A percentile compares a stretch with the other conserved stretches of the same genome.
These are phyloP conservation scores for Conoideocrella luteorostrata DNA, from an alignment of 2,329 filamentous ascomycete genomes.

Conservation along the genomic window DNA sequence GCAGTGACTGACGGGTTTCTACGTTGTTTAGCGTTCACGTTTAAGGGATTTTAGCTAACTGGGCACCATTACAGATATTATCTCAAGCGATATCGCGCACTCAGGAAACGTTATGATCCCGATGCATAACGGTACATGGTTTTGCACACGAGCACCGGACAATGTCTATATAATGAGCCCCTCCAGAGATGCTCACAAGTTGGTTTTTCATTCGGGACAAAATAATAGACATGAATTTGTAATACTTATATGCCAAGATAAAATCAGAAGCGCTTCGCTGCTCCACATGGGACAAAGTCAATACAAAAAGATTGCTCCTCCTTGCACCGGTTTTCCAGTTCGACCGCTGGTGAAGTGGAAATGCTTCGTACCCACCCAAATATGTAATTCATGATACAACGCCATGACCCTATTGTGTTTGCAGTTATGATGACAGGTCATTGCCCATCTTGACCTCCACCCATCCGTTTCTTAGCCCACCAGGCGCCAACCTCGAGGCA, in stretches of 20 bases:
- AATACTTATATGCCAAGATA: background rate
- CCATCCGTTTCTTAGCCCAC: constrained; percentile 68
- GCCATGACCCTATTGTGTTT: too few relatives aligned
- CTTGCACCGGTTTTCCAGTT: background rate
- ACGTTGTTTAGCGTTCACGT: background rate
- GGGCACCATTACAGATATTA: constrained; percentile 59
- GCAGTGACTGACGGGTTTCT: too few relatives aligned
- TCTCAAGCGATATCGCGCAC: constrained; percentile 80
- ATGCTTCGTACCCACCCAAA: too few relatives aligned
- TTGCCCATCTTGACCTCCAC: background rate
- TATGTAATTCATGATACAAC: too few relatives aligned
- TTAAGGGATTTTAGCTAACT: constrained; percentile 4
- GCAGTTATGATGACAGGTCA: background rate
- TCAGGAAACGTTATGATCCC: constrained; percentile 71
- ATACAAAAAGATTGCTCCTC: too few relatives aligned
- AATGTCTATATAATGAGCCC: background rate
- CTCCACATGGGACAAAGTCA: too few relatives aligned
- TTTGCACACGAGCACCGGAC: background rate
- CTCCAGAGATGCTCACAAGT: too few relatives aligned
- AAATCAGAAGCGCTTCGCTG: background rate
- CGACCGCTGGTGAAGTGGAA: too few relatives aligned
- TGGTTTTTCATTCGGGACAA: too few relatives aligned
- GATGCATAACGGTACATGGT: constrained; percentile 18
- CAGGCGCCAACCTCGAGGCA: constrained; percentile 84
- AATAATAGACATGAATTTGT: too few relatives aligned